Conservation (phyloP, 371 early-diverging fungal genomes). For the Mucor plumbeus region DNA sequence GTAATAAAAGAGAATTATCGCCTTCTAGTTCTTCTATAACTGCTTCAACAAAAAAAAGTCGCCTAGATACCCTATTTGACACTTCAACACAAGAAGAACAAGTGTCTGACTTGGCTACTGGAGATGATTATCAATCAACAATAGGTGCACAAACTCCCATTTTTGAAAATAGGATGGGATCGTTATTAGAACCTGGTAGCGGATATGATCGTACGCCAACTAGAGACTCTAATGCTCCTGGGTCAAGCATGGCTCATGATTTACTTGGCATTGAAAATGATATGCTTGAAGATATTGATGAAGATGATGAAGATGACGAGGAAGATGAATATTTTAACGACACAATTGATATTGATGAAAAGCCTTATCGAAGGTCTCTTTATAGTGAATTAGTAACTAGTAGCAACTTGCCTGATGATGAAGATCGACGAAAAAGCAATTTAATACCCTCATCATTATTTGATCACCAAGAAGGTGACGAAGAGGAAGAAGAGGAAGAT, state of each 20-base stretch:
- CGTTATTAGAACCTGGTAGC: background rate
- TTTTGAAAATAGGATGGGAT: background rate
- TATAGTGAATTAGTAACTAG: conserved; percentile 21
- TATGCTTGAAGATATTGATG: conserved; percentile 6
- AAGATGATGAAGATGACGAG: conserved; percentile 18
- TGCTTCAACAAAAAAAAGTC: conserved; percentile 9
- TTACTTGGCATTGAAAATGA: background rate
- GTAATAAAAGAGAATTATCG: conserved; percentile 14
- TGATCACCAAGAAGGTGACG: conserved; percentile 13
- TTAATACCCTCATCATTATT: conserved; percentile 14
- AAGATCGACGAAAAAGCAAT: conserved; percentile 11
- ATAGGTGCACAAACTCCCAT: conserved; percentile 12
- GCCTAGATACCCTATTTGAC: conserved; percentile 15
- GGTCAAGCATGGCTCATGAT: background rate
- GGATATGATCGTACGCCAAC: conserved; percentile 12
- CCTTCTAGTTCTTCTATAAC: conserved; percentile 3
- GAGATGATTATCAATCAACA: conserved; percentile 1
- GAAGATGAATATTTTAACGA: conserved; percentile 1
- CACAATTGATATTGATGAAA: background rate
- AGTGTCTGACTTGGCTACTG: background rate
- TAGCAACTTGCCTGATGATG: conserved; percentile 8
- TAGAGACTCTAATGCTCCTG: background rate
- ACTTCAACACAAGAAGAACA: background rate
- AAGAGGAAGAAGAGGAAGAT: conserved; percentile 26
- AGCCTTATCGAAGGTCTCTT: conserved; percentile 21